Evolutionary conservation across 495 filamentous ascomycete genomes (phyloP), one percentile per base, ranked within the genome.

Genomic region (Penicillium subrubescens): DNA sequence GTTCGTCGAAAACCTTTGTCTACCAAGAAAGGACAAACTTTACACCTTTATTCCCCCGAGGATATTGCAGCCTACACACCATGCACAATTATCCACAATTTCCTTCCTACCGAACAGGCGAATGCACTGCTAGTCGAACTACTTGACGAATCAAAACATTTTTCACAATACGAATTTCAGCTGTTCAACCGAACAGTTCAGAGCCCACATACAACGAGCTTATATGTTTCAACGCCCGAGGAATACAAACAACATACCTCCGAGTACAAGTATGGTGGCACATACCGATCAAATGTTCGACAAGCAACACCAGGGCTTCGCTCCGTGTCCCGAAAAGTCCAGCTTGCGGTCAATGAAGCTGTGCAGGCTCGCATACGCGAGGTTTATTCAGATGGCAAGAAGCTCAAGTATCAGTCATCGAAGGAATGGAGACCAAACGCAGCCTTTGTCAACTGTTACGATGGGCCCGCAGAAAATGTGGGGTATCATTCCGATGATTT

Each of bases 401-500:
- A 93, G 73, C 84, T 96, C 61, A 89, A 83, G 63, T 88, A 91
- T 67, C 93, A 96, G 66, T 89, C 89, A 2, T 81, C 91, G 0
- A 67, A 84, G 3, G 76, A 81, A 1, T 97, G 95, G 94, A 80
- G 73, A 33, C 90, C 94, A 8, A 99, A 97, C 67, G 92, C 92
- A 0, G 92, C 93, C 0, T 92, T 97, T 65, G 93, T 97, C 0
- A 99, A 99, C 71, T 94, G 92, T 77, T 99, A 99, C 71, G 78
- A 87, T 63, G 93, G 94, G 0, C 87, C 87, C 0, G 75, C 83
- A 1, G 87, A 99, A 78, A 90, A 81, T 56, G 93, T 98, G 0
- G 94, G 95, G 21, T 99, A 90, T 75, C 95, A 99, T 70, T 86
- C 89, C 14, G 95, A 99, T 67, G 91, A 97, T 63, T 78, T 97